Evolutionary conservation across 495 filamentous ascomycete genomes (phyloP).

Genomic region (Eremomyces bilateralis): DNA sequence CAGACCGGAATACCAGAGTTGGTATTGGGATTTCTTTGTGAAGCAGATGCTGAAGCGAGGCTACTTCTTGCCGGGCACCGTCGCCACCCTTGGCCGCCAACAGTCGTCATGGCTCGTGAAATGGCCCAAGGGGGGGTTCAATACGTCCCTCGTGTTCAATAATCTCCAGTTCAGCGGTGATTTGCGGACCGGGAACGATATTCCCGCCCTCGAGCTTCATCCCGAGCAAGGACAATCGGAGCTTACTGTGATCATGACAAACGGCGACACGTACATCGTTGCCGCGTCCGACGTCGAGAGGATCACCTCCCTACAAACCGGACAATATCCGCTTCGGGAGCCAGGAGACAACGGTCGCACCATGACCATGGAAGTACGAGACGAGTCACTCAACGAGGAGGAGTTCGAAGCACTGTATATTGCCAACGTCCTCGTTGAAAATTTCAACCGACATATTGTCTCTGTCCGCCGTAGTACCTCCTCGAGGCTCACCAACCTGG

Average conservation of each 20-base stretch:
- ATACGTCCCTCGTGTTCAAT: constrained; percentile 12
- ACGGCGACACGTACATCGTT: constrained; percentile 14
- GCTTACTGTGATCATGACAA: constrained; percentile 14
- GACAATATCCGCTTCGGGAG: constrained; percentile 12
- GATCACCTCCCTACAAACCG: constrained; percentile 13
- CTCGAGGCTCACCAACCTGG: too few species aligned
- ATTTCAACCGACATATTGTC: constrained; percentile 7
- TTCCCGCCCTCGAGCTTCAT: constrained; percentile 14
- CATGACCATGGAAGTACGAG: constrained; percentile 13
- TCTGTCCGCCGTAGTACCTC: background rate
- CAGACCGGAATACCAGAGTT: constrained; percentile 6
- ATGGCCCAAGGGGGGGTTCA: constrained; percentile 20
- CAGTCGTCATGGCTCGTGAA: constrained; percentile 16
- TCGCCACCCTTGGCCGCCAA: constrained; percentile 10
- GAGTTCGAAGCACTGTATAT: constrained; percentile 10
- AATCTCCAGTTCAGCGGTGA: constrained; percentile 15
- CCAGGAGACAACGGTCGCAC: constrained; percentile 6
- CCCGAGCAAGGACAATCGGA: constrained; percentile 8
- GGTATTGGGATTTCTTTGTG: constrained; percentile 17
- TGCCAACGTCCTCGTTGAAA: constrained; percentile 11
- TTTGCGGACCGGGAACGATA: constrained; percentile 14
- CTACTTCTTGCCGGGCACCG: constrained; percentile 15
- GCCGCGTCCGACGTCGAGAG: constrained; percentile 11
- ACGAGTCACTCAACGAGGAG: constrained; percentile 10
- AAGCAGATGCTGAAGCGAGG: constrained; percentile 9